Evolutionary conservation across 2,329 filamentous ascomycete genomes (phyloP), one percentile per base, ranked within the genome.

Genomic region (Aspergillus versicolor): DNA sequence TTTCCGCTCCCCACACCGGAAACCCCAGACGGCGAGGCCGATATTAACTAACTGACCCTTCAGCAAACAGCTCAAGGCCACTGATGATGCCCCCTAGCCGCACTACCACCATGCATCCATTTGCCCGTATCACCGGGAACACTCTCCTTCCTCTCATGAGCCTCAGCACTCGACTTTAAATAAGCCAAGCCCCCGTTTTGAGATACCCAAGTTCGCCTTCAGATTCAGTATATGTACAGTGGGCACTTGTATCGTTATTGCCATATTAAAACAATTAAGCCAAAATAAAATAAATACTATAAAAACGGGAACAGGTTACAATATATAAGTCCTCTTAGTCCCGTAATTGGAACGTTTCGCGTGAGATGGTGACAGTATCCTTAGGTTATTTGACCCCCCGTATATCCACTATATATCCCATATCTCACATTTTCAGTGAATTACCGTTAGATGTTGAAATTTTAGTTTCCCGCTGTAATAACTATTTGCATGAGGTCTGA

Each of bases 1-100:
- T 77, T 77, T 44, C 74, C 75, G 21, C 63, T 77, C 30, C 72
- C 74, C 9, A 67, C 72, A 19, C 61, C 67, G 5, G 72, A 75
- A 13, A 58, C 61, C 6, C 63, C 66, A 3, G 67, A 68, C 5
- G 68, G 62, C 21, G 60, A 58, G 12, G 43, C 22, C 17, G 52
- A 49, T 32, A 50, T n/a, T n/a, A 55, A 49, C 32, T 47, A 51
- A 41, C 21, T 15, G 24, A 13, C 13, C 45, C n/a, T 5, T 13
- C 34, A 7, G 27, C 9, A 37, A 37, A 37, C 34, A 15, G 34
- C 34, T 13, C n/a, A 37, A 37, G 8, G 34, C 34, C 15, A 37
- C 34, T 37, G 15, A 37, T 37, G 15, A 37, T n/a, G 15, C 7
- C 6, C 12, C 15, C 13, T 13, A 37, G 4, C 27, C 27, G 9